Base-by-base conservation (phyloP, 164 flowering plant genomes). In the Hamamelis virginiana region DNA sequence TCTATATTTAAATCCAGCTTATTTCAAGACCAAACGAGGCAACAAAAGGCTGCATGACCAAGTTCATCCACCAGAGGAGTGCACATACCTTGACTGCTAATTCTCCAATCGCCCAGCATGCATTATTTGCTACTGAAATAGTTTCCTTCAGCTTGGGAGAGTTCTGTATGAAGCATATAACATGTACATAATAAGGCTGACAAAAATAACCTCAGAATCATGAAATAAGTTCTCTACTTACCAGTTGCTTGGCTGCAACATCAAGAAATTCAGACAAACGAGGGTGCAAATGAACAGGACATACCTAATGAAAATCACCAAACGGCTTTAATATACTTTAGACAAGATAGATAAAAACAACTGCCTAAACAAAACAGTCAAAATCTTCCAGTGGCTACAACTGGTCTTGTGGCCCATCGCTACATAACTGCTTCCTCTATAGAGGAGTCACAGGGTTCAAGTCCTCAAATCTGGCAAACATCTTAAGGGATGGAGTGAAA, bases 71-170 rank as follows among this genome's bases (percentile, higher is more conserved):
- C 19, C 28, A 16, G n/a, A 71, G 10, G 59, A 19, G 27, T 8
- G 9, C 70, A 75, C 76, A 64, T 76, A 93, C 99, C 97, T 96
- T 96, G 45, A 96, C 80, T 23, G 99, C 99, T 72, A 96, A 71
- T 83, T 96, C 99, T 65, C 99, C 99, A 71, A 96, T 93, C 9
- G 99, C 99, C 99, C 99, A 96, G 72, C 99, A 96, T 55, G 99
- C 99, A 87, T 96, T 96, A 78, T 96, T 96, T 74, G 95, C 99
- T 51, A 91, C 99, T 43, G 99, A 96, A 65, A 93, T 69, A 59
- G 80, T 80, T 69, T 96, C 97, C 78, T 82, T 89, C 64, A 91
- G 68, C 81, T 84, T 87, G 21, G 91, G 67, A 55, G 84, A 76
- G 65, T 69, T 82, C 97, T 96, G 86, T 65, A 76, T 27, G 66